These are phyloP conservation scores for Lotmaria passim DNA, from an alignment of 208 protist genomes.

Conservation along the genomic window DNA sequence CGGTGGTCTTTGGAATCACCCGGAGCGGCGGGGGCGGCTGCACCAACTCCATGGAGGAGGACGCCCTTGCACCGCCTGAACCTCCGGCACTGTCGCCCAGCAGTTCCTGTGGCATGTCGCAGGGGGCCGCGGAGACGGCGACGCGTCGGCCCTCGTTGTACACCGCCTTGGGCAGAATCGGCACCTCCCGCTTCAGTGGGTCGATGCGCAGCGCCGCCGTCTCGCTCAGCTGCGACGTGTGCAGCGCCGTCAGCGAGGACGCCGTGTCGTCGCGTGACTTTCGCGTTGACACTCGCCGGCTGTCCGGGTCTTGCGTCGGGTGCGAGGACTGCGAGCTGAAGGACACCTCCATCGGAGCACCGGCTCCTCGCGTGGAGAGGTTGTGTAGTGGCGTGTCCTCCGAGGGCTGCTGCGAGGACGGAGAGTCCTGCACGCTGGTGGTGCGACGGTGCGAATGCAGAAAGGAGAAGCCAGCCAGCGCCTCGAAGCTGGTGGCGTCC, in stretches of 20 bases:
- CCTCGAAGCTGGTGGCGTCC: constrained; percentile 20
- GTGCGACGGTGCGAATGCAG: constrained; percentile 20
- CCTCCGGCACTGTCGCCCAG: background rate
- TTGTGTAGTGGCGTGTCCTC: constrained; percentile 17
- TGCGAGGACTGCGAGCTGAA: constrained; percentile 32
- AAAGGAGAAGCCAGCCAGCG: constrained; percentile 32
- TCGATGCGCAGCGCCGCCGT: constrained; percentile 25
- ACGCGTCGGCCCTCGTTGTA: constrained; percentile 53
- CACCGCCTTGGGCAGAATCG: constrained; percentile 27
- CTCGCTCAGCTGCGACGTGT: constrained; percentile 20
- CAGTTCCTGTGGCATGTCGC: constrained; percentile 6
- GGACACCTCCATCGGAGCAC: constrained; percentile 25
- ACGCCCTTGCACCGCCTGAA: background rate
- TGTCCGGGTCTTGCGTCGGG: constrained; percentile 10
- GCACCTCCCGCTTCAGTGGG: constrained; percentile 22
- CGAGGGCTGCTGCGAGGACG: constrained; percentile 26
- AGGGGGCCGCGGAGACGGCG: constrained; percentile 68
- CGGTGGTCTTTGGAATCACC: constrained; percentile 37
- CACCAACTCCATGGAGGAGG: constrained; percentile 16
- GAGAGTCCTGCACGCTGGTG: constrained; percentile 21
- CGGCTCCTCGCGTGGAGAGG: constrained; percentile 12
- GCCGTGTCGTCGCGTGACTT: constrained; percentile 15
- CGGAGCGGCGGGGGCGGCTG: constrained; percentile 30
- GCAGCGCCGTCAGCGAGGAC: constrained; percentile 25
- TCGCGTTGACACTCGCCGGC: background rate